These are phyloP conservation scores for Balakata baccata DNA, from an alignment of 345 rosid genomes.

Conservation along the genomic window DNA sequence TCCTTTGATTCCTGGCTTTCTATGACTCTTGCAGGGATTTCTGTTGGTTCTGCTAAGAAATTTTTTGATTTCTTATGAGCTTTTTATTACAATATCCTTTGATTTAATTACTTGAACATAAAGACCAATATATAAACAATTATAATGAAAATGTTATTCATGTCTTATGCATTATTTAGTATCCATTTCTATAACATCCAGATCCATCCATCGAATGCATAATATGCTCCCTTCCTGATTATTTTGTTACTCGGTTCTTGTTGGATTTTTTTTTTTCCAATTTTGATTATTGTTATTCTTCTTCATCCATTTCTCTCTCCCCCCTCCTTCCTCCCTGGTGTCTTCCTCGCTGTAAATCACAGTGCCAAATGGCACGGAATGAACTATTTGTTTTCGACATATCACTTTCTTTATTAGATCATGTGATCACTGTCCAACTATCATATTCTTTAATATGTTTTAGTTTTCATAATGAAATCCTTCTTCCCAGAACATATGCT, in stretches of 20 bases:
- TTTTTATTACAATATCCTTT: not conserved
- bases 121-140: no score
- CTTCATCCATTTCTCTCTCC: not conserved
- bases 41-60: not conserved
- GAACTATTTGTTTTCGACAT: not conserved
- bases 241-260: not conserved
- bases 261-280: not conserved
- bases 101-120: no score
- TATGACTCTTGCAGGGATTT: not conserved
- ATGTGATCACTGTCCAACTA: not conserved
- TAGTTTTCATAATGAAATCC: not conserved
- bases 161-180: no score
- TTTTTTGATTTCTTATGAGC: not conserved
- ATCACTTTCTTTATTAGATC: not conserved
- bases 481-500: slow-evolving; percentile 2
- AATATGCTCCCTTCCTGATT: not conserved
- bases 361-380: not conserved
- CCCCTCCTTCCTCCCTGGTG: not conserved
- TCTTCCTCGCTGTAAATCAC: no score
- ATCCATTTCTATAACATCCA: not conserved
- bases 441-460: not conserved
- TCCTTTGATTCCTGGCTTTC: not conserved
- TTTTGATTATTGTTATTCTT: not conserved
- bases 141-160: no score
- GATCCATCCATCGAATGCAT: not conserved